Percentiles rank a stretch among this genome's conserved stretches.
These are phyloP conservation scores for Ochromonas danica DNA, from an alignment of 108 stramenopile genomes.

Conservation along the genomic window DNA sequence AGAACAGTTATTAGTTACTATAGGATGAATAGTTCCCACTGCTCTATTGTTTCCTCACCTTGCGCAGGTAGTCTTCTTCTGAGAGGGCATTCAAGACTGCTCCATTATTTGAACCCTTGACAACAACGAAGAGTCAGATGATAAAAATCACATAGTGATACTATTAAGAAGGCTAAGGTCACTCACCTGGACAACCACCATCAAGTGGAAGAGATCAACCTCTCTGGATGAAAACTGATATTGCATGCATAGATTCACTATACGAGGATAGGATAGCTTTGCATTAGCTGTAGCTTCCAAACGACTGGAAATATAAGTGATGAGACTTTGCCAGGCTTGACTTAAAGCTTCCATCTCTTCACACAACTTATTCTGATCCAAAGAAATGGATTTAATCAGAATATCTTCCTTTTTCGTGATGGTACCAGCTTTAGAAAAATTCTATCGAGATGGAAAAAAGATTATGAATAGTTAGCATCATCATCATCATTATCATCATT, in stretches of 20 bases:
- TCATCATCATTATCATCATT: background rate
- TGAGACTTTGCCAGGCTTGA: background rate
- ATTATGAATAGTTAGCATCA: background rate
- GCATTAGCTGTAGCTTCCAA: background rate
- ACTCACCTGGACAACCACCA: background rate
- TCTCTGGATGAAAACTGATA: slow-evolving; percentile 9
- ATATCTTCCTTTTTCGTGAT: background rate
- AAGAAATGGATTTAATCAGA: background rate
- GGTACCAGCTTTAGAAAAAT: background rate
- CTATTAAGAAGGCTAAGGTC: background rate
- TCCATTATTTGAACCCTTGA: slow-evolving; percentile 18
- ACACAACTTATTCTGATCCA: background rate
- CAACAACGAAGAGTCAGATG: background rate
- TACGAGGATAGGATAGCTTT: background rate
- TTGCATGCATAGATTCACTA: slow-evolving; percentile 3
- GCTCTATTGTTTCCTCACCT: background rate
- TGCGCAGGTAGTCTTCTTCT: slow-evolving; percentile 24
- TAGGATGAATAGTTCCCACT: background rate
- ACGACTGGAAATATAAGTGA: background rate
- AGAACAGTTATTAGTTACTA: background rate
- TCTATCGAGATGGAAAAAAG: background rate
- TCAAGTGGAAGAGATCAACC: background rate
- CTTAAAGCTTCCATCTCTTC: background rate
- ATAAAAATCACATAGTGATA: background rate
- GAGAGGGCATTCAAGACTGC: background rate